Conservation (phyloP, 2,329 filamentous ascomycete genomes). For the Magnaporthiopsis incrustans region DNA sequence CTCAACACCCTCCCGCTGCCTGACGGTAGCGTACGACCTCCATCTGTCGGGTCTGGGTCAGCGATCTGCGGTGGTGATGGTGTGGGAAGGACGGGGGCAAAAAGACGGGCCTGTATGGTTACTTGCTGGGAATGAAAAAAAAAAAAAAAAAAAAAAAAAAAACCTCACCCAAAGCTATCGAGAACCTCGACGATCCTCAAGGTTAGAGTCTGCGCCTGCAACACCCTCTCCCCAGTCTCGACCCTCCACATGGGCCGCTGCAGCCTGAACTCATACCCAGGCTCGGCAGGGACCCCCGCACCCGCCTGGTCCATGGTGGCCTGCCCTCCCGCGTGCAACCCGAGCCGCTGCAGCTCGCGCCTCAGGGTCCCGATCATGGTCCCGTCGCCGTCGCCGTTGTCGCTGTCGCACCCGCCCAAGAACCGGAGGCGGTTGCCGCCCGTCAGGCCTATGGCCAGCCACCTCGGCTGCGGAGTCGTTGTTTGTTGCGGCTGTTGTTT, state of each 20-base stretch:
- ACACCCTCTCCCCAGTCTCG: conserved; percentile 8
- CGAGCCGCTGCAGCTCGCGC: conserved; percentile 10
- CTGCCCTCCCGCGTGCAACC: conserved; percentile 11
- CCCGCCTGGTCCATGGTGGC: conserved; percentile 8
- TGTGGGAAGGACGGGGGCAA: too few species aligned
- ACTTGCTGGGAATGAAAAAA: neutral
- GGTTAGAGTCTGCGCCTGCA: conserved; percentile 13
- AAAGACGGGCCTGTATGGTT: too few species aligned
- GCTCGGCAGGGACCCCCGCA: neutral
- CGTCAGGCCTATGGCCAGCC: conserved; percentile 11
- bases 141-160: neutral
- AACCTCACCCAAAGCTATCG: conserved; percentile 11
- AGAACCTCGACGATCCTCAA: conserved; percentile 15
- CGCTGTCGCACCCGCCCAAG: conserved; percentile 2
- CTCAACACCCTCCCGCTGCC: conserved; percentile 13
- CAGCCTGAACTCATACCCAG: conserved; percentile 15
- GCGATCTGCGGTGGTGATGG: neutral
- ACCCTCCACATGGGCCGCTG: conserved; percentile 14
- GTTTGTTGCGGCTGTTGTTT: neutral
- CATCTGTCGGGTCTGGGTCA: conserved; percentile 3
- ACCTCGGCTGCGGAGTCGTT: conserved; percentile 11
- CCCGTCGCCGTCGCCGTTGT: conserved; percentile 6
- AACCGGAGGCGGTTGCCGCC: conserved; percentile 11
- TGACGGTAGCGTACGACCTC: conserved; percentile 12
- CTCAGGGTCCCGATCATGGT: conserved; percentile 10